Conservation (phyloP, 345 rosid species). For the Citrus inodora region DNA sequence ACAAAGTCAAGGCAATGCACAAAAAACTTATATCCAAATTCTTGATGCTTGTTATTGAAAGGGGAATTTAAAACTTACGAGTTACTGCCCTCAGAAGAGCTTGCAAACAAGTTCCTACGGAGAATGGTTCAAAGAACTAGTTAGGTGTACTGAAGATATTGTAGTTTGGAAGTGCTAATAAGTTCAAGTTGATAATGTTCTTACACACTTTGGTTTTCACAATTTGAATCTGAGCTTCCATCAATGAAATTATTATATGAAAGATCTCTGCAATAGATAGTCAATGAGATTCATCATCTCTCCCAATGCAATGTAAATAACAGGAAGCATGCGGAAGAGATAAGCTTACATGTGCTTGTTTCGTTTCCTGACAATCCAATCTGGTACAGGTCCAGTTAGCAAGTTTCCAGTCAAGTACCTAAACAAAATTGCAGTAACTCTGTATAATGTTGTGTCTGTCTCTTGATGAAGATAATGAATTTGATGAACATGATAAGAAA, state of each 20-base stretch:
- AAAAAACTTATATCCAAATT: neutral
- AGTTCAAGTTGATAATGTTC: neutral
- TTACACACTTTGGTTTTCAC: slow-evolving; percentile 15
- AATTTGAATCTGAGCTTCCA: neutral
- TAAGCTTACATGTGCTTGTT: too few species aligned
- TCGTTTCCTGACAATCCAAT: too few species aligned
- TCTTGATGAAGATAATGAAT: too few species aligned
- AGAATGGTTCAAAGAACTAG: neutral
- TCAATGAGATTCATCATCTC: neutral
- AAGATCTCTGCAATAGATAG: slow-evolving; percentile 27
- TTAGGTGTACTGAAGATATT: neutral
- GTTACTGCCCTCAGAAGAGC: slow-evolving; percentile 21
- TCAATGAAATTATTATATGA: slow-evolving; percentile 34
- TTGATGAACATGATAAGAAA: neutral
- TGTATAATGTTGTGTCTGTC: too few species aligned
- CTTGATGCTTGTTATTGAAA: neutral
- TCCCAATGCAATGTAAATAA: neutral
- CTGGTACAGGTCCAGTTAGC: slow-evolving; percentile 23
- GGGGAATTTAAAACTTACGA: slow-evolving; percentile 16
- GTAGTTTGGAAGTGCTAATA: neutral
- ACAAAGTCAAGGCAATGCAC: neutral
- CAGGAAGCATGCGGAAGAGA: too few species aligned
- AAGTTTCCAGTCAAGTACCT: slow-evolving; percentile 39
- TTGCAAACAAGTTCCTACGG: slow-evolving; percentile 40
- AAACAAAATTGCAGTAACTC: neutral